Evolutionary conservation across 2,329 filamentous ascomycete species (phyloP).

Genomic region (Fusarium hainanense): DNA sequence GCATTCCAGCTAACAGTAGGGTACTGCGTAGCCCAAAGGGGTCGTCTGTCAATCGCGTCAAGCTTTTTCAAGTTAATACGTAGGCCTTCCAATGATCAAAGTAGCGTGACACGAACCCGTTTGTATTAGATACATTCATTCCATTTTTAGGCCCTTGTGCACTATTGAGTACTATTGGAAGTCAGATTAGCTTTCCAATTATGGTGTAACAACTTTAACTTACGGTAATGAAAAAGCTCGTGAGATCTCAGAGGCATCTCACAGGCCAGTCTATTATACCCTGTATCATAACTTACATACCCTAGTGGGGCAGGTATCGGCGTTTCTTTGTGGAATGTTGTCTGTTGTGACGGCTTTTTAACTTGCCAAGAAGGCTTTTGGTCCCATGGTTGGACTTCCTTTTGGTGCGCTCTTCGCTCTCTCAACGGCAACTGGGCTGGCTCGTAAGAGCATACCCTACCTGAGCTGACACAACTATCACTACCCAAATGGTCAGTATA

Average conservation of each 20-base stretch:
- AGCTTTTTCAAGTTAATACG: neutral
- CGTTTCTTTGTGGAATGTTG: neutral
- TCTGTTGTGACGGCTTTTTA: neutral
- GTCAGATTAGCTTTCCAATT: neutral
- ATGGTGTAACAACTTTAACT: neutral
- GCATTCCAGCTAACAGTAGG: conserved; percentile 15
- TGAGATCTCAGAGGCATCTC: conserved; percentile 20
- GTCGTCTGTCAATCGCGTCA: neutral
- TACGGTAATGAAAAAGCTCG: conserved; percentile 22
- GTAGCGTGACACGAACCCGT: neutral
- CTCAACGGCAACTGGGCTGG: neutral
- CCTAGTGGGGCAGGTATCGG: neutral
- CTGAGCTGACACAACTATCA: conserved; percentile 5
- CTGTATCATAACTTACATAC: neutral
- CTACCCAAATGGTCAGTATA: neutral
- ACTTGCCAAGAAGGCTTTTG: conserved; percentile 18
- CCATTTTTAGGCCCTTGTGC: neutral
- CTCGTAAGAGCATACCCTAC: conserved; percentile 1
- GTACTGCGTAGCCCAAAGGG: conserved; percentile 1
- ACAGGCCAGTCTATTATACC: conserved; percentile 8
- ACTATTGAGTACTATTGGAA: neutral
- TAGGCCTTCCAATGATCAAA: fast-evolving
- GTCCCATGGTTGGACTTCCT: conserved; percentile 16
- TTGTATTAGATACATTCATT: neutral
- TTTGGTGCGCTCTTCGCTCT: conserved; percentile 17